Evolutionary conservation across 805 yeast species (phyloP).

Genomic region (Hanseniaspora singularis): DNA sequence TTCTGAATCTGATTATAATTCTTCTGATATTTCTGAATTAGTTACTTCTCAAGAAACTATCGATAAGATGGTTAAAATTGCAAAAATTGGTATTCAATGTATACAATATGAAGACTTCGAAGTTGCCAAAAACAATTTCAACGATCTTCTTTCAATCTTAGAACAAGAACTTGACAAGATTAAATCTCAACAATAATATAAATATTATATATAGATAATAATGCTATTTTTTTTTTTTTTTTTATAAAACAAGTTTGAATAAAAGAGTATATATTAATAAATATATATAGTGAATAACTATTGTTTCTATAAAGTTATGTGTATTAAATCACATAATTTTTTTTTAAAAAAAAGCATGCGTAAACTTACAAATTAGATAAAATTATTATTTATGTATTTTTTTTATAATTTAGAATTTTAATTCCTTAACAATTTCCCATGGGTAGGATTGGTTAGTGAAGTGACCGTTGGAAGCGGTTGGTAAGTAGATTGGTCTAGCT

Average conservation of each 20-base stretch:
- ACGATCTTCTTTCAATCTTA: not conserved
- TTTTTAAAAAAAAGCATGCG: too few relatives aligned
- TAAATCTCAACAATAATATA: not conserved
- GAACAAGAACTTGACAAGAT: not conserved
- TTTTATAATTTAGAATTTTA: constrained; percentile 38
- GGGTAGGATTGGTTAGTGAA: constrained; percentile 97
- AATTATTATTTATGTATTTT: not conserved
- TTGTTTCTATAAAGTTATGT: too few relatives aligned
- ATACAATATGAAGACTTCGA: constrained; percentile 12
- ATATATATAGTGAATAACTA: too few relatives aligned
- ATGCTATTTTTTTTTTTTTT: not conserved
- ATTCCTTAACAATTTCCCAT: constrained; percentile 94
- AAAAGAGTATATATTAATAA: too few relatives aligned
- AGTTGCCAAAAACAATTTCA: constrained; percentile 9
- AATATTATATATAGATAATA: not conserved
- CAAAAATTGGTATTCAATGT: constrained; percentile 14
- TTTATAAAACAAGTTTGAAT: too few relatives aligned
- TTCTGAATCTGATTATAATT: constrained; percentile 6
- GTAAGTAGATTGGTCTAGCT: constrained; percentile 97
- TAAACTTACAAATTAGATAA: too few relatives aligned
- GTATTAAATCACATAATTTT: not conserved
- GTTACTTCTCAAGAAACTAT: constrained; percentile 13
- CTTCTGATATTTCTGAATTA: constrained; percentile 10
- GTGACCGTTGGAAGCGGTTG: constrained; percentile 99
- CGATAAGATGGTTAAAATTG: constrained; percentile 12